Conservation (phyloP, 2,329 filamentous ascomycete genomes). For the Teratosphaeriaceae sp. region DNA sequence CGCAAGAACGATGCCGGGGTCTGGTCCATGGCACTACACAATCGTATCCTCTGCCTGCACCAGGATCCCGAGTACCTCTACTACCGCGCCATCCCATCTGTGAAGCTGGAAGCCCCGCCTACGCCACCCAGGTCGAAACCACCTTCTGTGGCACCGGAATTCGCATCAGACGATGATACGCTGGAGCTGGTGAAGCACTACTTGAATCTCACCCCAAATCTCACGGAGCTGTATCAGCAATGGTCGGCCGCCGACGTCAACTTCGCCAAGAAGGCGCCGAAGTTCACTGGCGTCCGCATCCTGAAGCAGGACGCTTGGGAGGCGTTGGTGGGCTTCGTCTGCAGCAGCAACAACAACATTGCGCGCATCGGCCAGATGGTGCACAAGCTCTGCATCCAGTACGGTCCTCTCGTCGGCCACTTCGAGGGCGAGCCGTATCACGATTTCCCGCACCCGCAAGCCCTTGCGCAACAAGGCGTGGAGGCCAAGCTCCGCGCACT, state of each 20-base stretch:
- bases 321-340: slow-evolving; percentile 87
- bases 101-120: slow-evolving; percentile 27
- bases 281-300: slow-evolving; percentile 87
- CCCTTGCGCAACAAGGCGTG: slow-evolving; percentile 66
- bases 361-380: slow-evolving; percentile 94
- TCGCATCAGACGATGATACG: slow-evolving; percentile 58
- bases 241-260: slow-evolving; percentile 84
- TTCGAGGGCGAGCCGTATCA: slow-evolving; percentile 62
- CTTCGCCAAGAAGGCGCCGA: slow-evolving; percentile 78
- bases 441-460: slow-evolving; percentile 75
- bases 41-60: slow-evolving; percentile 75
- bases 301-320: slow-evolving; percentile 96
- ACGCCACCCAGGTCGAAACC: slow-evolving; percentile 35
- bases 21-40: slow-evolving; percentile 85
- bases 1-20: slow-evolving; percentile 69
- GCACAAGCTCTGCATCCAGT: slow-evolving; percentile 80
- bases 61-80: slow-evolving; percentile 75
- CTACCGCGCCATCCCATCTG: slow-evolving; percentile 64
- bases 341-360: slow-evolving; percentile 99
- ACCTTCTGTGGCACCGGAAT: slow-evolving; percentile 24
- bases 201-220: slow-evolving; percentile 72
- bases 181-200: slow-evolving; percentile 72
- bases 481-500: slow-evolving; percentile 73
- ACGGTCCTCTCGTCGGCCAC: slow-evolving; percentile 68
- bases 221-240: slow-evolving; percentile 69